Evolutionary conservation across 108 stramenopile species (phyloP), one percentile per base, ranked within the genome.

Genomic region (Nitzschia putrida): DNA sequence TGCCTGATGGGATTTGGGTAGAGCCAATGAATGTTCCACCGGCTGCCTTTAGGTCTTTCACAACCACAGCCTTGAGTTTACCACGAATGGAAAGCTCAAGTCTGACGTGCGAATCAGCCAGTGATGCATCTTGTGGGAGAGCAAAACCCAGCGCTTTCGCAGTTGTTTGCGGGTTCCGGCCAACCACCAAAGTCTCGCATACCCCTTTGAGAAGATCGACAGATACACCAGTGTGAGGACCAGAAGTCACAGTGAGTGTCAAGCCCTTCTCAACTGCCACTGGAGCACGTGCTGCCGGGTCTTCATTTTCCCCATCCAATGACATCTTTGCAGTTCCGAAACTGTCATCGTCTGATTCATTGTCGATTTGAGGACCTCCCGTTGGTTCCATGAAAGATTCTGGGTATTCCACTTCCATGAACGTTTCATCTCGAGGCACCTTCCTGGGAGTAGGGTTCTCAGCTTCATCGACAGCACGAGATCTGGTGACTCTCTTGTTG

Each of bases 1-100:
- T 82, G 7, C 84, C 83, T 2, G 51, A 1, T 3, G 39, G 53
- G 42, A 85, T 63, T 39, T 40, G 42, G 10, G 40, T 61, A 23
- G 68, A 66, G 53, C 83, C 83, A 59, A 88, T 64, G 53, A 76
- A 72, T 6, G 83, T 79, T 22, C 82, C 82, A 52, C 59, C 66
- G 23, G 64, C 26, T 10, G 86, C 80, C 23, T 76, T 79, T 52
- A 88, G 72, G 40, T 88, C 87, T 23, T 53, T 73, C 21, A 88
- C 80, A 52, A 45, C 53, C 11, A 85, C 68, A 14, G 77, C 78
- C 24, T 59, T 60, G 18, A 83, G 54, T 41, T 71, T 77, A 52
- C 58, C 57, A 3, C 51, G 53, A 18, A 77, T 49, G 0, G 53
- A 4, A 20, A 77, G 69, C 1, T 68, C 53, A 3, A 77, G 22